Conservation (phyloP, 2,329 filamentous ascomycete species). For the Neofusicoccum sp. region DNA sequence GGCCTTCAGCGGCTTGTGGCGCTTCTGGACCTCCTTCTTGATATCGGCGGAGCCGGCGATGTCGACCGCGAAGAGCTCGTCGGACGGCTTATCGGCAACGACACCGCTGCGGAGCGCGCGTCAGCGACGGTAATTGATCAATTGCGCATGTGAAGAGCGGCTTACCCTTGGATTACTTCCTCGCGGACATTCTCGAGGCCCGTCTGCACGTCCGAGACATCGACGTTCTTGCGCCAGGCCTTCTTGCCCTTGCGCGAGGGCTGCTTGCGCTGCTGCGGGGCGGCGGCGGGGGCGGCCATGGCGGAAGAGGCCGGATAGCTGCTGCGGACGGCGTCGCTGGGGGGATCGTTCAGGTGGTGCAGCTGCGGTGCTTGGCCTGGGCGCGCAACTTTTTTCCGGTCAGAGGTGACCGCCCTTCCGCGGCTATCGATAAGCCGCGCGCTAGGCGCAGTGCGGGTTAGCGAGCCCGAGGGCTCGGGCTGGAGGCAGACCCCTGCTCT, state of each 20-base stretch:
- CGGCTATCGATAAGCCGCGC: background rate
- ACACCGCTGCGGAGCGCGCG: slow-evolving; percentile 63
- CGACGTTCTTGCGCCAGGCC: slow-evolving; percentile 97
- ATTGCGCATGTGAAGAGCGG: slow-evolving; percentile 2
- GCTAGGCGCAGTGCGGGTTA: background rate
- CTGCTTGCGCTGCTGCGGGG: slow-evolving; percentile 80
- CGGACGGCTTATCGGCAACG: slow-evolving; percentile 75
- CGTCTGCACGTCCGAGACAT: slow-evolving; percentile 79
- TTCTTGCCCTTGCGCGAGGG: slow-evolving; percentile 96
- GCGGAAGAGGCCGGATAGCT: background rate
- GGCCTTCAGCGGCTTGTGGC: slow-evolving; percentile 76
- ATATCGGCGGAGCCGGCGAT: slow-evolving; percentile 67
- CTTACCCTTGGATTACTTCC: slow-evolving; percentile 84
- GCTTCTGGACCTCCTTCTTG: slow-evolving; percentile 62
- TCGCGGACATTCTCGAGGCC: slow-evolving; percentile 83
- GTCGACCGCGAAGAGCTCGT: slow-evolving; percentile 84
- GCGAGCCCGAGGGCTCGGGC: background rate
- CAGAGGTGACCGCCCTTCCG: background rate
- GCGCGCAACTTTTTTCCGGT: background rate
- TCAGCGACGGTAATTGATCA: slow-evolving; percentile 20
- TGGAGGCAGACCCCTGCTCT: slow-evolving; percentile 1
- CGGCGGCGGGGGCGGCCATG: slow-evolving; percentile 32
- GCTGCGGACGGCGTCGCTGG: background rate
- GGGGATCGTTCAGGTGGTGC: background rate
- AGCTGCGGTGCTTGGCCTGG: background rate